phyloP scores from a whole-genome alignment of 352 stramenopile species.

The Globisporangium camurandrum region DNA sequence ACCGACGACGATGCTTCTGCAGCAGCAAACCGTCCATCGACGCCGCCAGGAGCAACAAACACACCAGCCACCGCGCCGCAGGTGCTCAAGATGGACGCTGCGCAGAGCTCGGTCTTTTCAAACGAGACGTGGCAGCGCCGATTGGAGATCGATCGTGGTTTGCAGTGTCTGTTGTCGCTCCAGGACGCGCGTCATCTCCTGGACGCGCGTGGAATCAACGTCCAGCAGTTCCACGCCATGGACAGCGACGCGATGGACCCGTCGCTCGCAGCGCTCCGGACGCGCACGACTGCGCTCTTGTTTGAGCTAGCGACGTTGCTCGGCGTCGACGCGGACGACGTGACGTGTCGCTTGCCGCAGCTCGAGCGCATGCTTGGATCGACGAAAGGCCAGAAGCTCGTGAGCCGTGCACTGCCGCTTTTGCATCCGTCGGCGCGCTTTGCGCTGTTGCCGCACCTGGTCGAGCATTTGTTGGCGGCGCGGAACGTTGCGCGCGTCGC shows the following conservation, averaged over 20 bases:
- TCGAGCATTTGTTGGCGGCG: conserved; percentile 53
- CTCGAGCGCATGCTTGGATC: conserved; percentile 49
- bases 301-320: conserved; percentile 59
- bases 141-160: conserved; percentile 63
- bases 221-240: conserved; percentile 83
- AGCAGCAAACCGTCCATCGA: background rate
- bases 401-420: conserved; percentile 69
- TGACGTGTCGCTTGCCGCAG: conserved; percentile 46
- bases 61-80: conserved; percentile 27
- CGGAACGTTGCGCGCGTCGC: conserved; percentile 21
- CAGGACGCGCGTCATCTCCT: conserved; percentile 78
- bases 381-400: conserved; percentile 64
- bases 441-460: conserved; percentile 57
- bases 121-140: conserved; percentile 68
- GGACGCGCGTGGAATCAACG: conserved; percentile 75
- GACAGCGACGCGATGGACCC: conserved; percentile 62
- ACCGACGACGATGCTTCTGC: background rate
- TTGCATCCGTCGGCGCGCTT: conserved; percentile 77
- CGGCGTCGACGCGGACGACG: conserved; percentile 29
- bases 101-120: conserved; percentile 54
- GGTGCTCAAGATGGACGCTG: conserved; percentile 50
- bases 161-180: conserved; percentile 70
- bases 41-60: background rate
- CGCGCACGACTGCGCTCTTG: conserved; percentile 57
- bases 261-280: conserved; percentile 54